Conservation (phyloP, 192 early-diverging fungal species). For the Neocallimastix lanati region DNA sequence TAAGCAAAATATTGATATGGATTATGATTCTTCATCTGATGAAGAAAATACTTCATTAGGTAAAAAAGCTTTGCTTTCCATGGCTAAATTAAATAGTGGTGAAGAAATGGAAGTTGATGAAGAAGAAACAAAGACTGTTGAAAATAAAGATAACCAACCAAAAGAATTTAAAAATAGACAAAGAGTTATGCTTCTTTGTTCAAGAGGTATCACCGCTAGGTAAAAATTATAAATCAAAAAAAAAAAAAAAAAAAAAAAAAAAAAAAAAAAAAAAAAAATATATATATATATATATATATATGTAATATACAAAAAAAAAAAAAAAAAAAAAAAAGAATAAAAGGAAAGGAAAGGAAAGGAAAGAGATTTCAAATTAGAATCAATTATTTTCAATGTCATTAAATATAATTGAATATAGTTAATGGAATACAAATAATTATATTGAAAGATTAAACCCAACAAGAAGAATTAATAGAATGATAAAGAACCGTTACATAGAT, state of each 20-base stretch:
- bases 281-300: no score
- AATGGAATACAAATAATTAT: no score
- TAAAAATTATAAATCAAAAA: conserved; percentile 8
- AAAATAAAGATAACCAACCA: neutral
- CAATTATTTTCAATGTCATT: no score
- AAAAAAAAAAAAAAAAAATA: neutral
- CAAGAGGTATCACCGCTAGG: conserved; percentile 71
- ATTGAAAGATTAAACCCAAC: no score
- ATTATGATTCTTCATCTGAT: neutral
- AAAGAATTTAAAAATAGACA: conserved; percentile 56
- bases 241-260: neutral
- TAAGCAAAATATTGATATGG: neutral
- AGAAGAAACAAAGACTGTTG: neutral
- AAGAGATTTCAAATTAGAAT: neutral
- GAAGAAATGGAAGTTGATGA: neutral
- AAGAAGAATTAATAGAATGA: no score
- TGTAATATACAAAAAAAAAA: neutral
- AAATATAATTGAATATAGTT: no score
- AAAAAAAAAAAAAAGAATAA: neutral
- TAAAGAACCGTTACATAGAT: no score
- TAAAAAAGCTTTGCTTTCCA: neutral
- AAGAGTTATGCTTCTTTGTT: conserved; percentile 69
- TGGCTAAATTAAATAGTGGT: neutral
- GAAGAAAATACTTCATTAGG: neutral
- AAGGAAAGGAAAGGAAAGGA: conserved; percentile 4